Conservation (phyloP, 352 stramenopile species). For the Globisporangium yorkense region DNA sequence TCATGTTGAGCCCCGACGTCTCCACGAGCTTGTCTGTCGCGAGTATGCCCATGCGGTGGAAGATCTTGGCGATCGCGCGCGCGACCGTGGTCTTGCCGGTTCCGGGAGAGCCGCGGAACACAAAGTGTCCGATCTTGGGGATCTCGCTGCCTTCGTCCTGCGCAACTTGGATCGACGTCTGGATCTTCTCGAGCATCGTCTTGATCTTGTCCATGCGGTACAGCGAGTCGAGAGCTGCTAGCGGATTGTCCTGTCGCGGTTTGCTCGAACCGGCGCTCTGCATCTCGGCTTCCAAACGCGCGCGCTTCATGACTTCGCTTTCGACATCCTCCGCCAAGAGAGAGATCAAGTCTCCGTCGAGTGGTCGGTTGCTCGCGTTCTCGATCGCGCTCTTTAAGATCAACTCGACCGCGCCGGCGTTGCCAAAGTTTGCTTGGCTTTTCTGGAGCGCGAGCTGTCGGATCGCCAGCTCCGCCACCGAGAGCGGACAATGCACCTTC, state of each 20-base stretch:
- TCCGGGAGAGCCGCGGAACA: constrained; percentile 85
- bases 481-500: constrained; percentile 39
- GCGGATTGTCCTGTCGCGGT: constrained; percentile 22
- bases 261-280: neutral
- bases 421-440: constrained; percentile 85
- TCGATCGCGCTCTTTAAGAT: constrained; percentile 73
- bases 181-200: constrained; percentile 39
- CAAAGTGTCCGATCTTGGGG: constrained; percentile 70
- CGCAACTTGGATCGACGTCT: constrained; percentile 56
- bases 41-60: constrained; percentile 90
- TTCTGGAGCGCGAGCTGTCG: constrained; percentile 64
- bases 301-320: constrained; percentile 27
- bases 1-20: constrained; percentile 81
- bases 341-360: constrained; percentile 31
- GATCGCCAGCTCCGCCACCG: constrained; percentile 46
- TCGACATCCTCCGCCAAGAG: constrained; percentile 53
- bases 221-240: constrained; percentile 38
- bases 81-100: constrained; percentile 91
- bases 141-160: constrained; percentile 54
- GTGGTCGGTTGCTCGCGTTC: constrained; percentile 42
- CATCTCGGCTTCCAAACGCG: constrained; percentile 5
- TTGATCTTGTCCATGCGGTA: constrained; percentile 65
- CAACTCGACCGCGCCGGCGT: constrained; percentile 84
- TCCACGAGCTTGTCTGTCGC: constrained; percentile 90
- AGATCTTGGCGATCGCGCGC: constrained; percentile 89